These are phyloP conservation scores for Cutaneotrichosporon spelunceum DNA, from an alignment of 1,284 basidiomycete species.

Conservation along the genomic window DNA sequence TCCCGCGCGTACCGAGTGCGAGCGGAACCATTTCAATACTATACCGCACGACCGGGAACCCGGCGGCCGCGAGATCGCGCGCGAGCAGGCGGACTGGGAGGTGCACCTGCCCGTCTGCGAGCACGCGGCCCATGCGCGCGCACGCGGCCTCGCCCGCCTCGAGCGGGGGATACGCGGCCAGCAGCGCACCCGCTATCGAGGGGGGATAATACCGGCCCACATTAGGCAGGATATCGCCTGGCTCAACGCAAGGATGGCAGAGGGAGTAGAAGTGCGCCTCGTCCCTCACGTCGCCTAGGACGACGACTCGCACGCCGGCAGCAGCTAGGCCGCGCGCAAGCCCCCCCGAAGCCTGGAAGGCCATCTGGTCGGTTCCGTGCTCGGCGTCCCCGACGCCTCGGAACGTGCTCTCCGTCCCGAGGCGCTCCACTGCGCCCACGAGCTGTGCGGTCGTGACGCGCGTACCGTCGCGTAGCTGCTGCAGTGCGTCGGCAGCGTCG, in stretches of 20 bases:
- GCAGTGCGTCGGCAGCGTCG: constrained; percentile 54
- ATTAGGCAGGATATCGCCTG: constrained; percentile 58
- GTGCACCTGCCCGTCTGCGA: constrained; percentile 67
- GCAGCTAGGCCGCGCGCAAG: constrained; percentile 59
- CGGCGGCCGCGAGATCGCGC: constrained; percentile 58
- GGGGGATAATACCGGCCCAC: constrained; percentile 62
- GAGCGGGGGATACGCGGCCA: constrained; percentile 53
- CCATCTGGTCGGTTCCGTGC: constrained; percentile 57
- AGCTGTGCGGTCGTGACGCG: constrained; percentile 57
- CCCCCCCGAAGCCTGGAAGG: constrained; percentile 63
- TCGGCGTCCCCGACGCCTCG: constrained; percentile 61
- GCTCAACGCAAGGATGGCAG: constrained; percentile 58
- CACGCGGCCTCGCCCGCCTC: constrained; percentile 53
- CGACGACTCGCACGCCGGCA: constrained; percentile 61
- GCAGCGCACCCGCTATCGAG: constrained; percentile 55
- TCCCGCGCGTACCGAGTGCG: constrained; percentile 55
- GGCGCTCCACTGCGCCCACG: constrained; percentile 57
- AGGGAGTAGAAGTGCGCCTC: constrained; percentile 65
- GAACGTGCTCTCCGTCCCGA: constrained; percentile 60
- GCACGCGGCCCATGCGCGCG: constrained; percentile 56
- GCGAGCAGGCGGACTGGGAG: constrained; percentile 63
- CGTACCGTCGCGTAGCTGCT: constrained; percentile 56
- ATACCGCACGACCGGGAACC: constrained; percentile 66
- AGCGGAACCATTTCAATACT: constrained; percentile 56
- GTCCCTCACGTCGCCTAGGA: constrained; percentile 66